Evolutionary conservation across 2,329 filamentous ascomycete species (phyloP).

Genomic region (Xylariaceae sp.): DNA sequence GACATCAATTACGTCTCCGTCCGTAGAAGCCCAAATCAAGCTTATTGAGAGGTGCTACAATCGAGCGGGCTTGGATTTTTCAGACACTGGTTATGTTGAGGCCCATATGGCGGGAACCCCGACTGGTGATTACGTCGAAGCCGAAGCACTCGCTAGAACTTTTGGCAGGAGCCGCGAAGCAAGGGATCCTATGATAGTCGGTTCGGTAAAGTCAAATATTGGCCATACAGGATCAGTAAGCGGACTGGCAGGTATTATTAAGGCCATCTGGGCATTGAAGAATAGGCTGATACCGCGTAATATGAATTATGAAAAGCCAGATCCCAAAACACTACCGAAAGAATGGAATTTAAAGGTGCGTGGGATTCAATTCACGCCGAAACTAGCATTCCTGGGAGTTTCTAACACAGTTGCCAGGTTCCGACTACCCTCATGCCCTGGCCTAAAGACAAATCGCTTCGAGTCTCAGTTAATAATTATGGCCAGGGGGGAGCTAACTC

Average conservation of each 20-base stretch:
- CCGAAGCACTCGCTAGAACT: slow-evolving; percentile 15
- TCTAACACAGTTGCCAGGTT: slow-evolving; percentile 1
- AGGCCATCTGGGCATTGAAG: slow-evolving; percentile 35
- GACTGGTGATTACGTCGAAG: slow-evolving; percentile 37
- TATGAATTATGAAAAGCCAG: slow-evolving; percentile 23
- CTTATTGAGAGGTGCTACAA: slow-evolving; percentile 43
- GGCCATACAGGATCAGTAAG: slow-evolving; percentile 39
- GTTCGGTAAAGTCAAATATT: slow-evolving; percentile 40
- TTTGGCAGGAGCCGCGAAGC: slow-evolving; percentile 3
- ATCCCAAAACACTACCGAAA: slow-evolving; percentile 17
- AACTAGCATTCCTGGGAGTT: neutral
- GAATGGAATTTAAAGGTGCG: slow-evolving; percentile 11
- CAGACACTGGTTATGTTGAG: slow-evolving; percentile 31
- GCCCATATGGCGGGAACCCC: slow-evolving; percentile 38
- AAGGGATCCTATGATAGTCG: slow-evolving; percentile 21
- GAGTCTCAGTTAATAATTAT: slow-evolving; percentile 44
- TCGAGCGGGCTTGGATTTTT: slow-evolving; percentile 36
- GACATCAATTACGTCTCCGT: slow-evolving; percentile 53
- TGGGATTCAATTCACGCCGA: too few species aligned
- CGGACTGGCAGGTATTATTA: slow-evolving; percentile 39
- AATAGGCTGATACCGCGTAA: slow-evolving; percentile 35
- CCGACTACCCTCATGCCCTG: slow-evolving; percentile 10
- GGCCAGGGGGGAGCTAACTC: slow-evolving; percentile 47
- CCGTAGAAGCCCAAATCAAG: slow-evolving; percentile 41
- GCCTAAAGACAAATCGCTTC: slow-evolving; percentile 15